Evolutionary conservation across 352 stramenopile genomes (phyloP).

Genomic region (Labyrinthula sp.): DNA sequence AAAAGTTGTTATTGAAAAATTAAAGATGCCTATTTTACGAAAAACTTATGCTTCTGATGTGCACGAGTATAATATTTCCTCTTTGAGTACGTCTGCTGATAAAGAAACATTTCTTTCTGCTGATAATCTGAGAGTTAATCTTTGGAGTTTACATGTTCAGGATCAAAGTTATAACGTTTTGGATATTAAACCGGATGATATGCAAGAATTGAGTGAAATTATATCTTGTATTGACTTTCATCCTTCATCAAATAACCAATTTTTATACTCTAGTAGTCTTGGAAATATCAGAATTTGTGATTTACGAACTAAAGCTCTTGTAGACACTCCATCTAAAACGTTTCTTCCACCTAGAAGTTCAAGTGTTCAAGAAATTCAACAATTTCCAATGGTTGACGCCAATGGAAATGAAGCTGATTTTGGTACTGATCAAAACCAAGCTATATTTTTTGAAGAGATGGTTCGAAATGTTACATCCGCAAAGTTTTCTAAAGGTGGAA

Average conservation of each 20-base stretch:
- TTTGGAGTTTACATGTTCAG: constrained; percentile 69
- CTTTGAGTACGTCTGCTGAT: constrained; percentile 71
- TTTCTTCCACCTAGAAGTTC: constrained; percentile 1
- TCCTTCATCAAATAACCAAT: constrained; percentile 67
- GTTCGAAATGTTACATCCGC: constrained; percentile 79
- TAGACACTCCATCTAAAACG: constrained; percentile 43
- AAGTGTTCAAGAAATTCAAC: too few species aligned
- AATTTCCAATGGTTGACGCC: constrained; percentile 8
- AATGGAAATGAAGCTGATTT: constrained; percentile 20
- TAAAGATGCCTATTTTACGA: neutral
- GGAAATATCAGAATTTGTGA: constrained; percentile 72
- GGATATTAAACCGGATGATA: constrained; percentile 83
- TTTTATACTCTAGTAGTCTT: constrained; percentile 77
- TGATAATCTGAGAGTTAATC: constrained; percentile 80
- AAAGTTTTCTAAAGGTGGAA: constrained; percentile 59
- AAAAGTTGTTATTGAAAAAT: too few species aligned
- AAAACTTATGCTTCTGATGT: constrained; percentile 49
- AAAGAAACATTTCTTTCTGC: constrained; percentile 80
- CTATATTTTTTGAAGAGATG: constrained; percentile 85
- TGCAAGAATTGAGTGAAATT: constrained; percentile 86
- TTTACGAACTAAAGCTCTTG: constrained; percentile 63
- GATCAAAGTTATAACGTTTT: constrained; percentile 51
- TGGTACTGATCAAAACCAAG: constrained; percentile 44
- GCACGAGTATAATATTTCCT: constrained; percentile 91
- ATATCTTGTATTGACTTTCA: constrained; percentile 80